A percentile compares a stretch with the other conserved stretches of the same genome.
Conservation (phyloP, 176 grass and related monocot genomes). For the Oryza glumipatula region DNA sequence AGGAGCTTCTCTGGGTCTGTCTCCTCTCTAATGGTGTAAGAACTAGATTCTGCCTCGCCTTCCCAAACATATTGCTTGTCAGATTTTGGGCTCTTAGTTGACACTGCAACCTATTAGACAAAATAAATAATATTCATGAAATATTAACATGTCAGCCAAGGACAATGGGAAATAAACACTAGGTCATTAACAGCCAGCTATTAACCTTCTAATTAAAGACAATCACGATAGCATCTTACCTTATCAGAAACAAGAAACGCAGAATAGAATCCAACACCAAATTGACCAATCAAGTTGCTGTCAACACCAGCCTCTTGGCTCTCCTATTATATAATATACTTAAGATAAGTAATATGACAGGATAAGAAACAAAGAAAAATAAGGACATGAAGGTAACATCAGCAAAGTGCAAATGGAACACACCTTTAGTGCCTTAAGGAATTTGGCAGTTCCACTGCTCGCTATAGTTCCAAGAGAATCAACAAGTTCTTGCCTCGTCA, state of each 20-base stretch:
- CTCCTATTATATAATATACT: conserved; percentile 57
- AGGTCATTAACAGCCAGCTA: background rate
- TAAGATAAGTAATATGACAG: conserved; percentile 18
- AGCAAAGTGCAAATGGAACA: background rate
- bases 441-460: conserved; percentile 96
- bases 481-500: conserved; percentile 94
- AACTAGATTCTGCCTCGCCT: conserved; percentile 75
- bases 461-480: conserved; percentile 95
- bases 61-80: conserved; percentile 99
- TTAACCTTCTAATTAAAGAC: background rate
- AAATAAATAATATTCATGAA: conserved; percentile 18
- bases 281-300: conserved; percentile 98
- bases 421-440: conserved; percentile 94
- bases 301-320: conserved; percentile 85
- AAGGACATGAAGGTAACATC: background rate
- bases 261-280: conserved; percentile 99
- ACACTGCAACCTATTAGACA: conserved; percentile 69
- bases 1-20: conserved; percentile 77
- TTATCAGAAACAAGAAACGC: conserved; percentile 93
- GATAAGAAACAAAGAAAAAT: background rate
- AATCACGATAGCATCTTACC: conserved; percentile 54
- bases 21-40: conserved; percentile 84
- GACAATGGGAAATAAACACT: background rate
- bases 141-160: background rate
- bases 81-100: conserved; percentile 94